Evolutionary conservation across 106 monocot species (phyloP), one percentile per base, ranked within the genome.

Genomic region (Acanthochlamys bracteata): DNA sequence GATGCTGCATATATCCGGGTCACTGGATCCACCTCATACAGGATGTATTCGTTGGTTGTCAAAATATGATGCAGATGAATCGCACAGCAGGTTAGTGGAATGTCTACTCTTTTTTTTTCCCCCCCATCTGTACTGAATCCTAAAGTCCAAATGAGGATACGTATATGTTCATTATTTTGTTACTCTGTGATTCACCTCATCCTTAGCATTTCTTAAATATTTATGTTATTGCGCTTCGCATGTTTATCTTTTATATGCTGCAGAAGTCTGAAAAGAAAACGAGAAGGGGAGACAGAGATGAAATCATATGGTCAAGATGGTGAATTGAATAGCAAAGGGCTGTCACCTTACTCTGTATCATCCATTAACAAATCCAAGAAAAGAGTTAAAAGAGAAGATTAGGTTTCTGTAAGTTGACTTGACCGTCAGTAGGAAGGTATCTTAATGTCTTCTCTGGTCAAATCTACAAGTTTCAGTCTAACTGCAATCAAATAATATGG

Each of bases 41-140:
- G 89, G 89, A 55, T 84, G 79, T 52, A 66, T 89, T 21, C 56
- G 49, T 45, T 89, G 89, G 89, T 70, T 89, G 41, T 79, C 80
- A 46, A 82, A 70, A 77, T 70, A 79, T 71, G 67, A 14, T 11
- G 40, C 25, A 51, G 42, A 72, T 59, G 69, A 15, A 57, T 59
- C 68, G 39, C 63, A 79, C 41, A 21, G 11, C 45, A 46, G 8
- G 45, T 10, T 10, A 46, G 45, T 46, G n/a, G n/a, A n/a, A n/a
- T n/a, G n/a, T n/a, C n/a, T n/a, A n/a, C n/a, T n/a, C n/a, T n/a
- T n/a, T n/a, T n/a, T n/a, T n/a, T n/a, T n/a, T n/a, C n/a, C n/a
- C n/a, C 14, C 45, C 45, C 8, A 46, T 10, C 8, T 46, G 14
- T 46, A 46, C n/a, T 46, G 45, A 46, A 46, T 14, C 45, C 8